These are phyloP conservation scores for Mentha longifolia DNA, from an alignment of 257 asterid species.

Conservation along the genomic window DNA sequence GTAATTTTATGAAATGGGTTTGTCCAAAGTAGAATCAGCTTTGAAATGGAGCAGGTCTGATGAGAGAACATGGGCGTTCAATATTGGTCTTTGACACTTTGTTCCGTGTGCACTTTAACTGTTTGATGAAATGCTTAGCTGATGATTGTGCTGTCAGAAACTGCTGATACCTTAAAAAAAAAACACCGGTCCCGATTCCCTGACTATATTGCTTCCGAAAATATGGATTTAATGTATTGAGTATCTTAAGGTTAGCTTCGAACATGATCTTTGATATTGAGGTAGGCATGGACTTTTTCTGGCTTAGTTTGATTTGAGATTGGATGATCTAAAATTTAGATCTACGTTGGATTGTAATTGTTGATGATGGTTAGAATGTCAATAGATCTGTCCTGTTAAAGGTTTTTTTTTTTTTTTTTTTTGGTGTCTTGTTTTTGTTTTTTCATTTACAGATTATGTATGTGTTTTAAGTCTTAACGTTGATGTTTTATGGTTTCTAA, in stretches of 20 bases:
- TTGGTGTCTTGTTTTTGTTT: not conserved
- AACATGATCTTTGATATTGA: constrained; percentile 5
- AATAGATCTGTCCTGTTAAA: not conserved
- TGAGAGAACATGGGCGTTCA: not conserved
- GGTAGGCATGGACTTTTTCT: constrained; percentile 1
- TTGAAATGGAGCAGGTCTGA: not conserved
- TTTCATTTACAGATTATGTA: not conserved
- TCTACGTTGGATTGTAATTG: not conserved
- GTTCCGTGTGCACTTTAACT: not conserved
- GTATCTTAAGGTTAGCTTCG: not conserved
- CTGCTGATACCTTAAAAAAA: not conserved
- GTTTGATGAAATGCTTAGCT: constrained; percentile 39
- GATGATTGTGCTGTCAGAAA: not conserved
- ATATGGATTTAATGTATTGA: not conserved
- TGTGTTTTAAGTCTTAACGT: not conserved
- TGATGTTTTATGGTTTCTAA: constrained; percentile 10
- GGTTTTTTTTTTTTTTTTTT: not conserved
- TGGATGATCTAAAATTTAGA: not conserved
- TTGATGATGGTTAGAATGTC: not conserved
- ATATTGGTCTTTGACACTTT: no score
- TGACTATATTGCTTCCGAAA: not conserved
- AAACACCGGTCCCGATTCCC: no score
- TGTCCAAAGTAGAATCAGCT: not conserved
- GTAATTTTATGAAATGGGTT: not conserved
- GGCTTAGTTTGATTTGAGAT: not conserved